Evolutionary conservation across 1,139 yeast genomes (phyloP), one percentile per base, ranked within the genome.

Genomic region (Kurtzmaniella quercitrusa): DNA sequence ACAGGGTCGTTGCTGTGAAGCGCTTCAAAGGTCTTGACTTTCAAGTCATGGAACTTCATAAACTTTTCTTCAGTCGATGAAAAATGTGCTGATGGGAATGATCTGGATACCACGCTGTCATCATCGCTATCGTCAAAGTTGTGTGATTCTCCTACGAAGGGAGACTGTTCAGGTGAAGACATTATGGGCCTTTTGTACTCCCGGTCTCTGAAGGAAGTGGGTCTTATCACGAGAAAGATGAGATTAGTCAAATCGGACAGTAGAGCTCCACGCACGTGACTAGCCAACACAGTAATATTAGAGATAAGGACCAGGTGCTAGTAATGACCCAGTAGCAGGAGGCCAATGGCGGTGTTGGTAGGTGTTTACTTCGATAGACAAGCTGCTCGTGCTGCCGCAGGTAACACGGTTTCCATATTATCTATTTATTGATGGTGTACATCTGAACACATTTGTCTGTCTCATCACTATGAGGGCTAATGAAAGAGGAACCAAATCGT

Each of bases 41-140:
- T 85, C 51, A 89, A 82, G 51, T 84, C 90, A 48, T 84, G 81
- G 46, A 83, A 89, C 57, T 77, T 78, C 55, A 83, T 70, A 55
- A 74, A 71, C 55, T 73, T 74, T 53, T 86, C 94, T 54, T 87
- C 91, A 2, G 81, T 77, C 46, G 82, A 73, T 1, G 91, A 80
- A 55, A 70, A 82, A 57, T 80, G 83, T 1, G 84, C 71, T n/a
- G 78, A 69, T 43, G 60, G 66, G 50, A 56, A 59, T 1, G 73
- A 63, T 41, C 58, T 58, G 17, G 71, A 54, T 29, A 66, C 51
- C 21, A 49, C 46, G 11, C 59, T 65, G 33, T 66, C 73, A 34
- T 59, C 66, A 39, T 66, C 70, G 41, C 57, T 57, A 11, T 54
- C 58, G 37, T 50, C 52, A 24, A 46, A 40, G 10, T 19, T 51